phyloP scores from a whole-genome alignment of 2,329 filamentous ascomycete genomes.

The Diaporthe citrichinensis region DNA sequence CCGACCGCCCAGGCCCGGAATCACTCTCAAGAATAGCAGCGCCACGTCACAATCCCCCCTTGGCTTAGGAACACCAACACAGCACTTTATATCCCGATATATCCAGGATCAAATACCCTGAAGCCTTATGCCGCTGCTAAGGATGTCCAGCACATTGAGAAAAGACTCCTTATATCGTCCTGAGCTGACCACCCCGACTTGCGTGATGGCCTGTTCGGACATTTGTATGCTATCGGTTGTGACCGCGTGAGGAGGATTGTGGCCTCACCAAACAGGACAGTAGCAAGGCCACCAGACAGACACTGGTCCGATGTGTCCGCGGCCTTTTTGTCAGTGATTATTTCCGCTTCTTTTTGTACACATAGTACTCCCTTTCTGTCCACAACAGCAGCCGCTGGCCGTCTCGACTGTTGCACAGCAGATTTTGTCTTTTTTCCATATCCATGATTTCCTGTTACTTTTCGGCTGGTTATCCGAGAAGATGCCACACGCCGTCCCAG shows the following conservation, averaged over 20 bases:
- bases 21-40: constrained; percentile 15
- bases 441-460: not conserved
- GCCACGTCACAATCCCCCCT: not conserved
- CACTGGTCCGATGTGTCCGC: not conserved
- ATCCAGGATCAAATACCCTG: not conserved
- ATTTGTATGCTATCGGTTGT: not conserved
- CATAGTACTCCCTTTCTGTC: not conserved
- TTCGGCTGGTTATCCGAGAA: constrained; percentile 17
- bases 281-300: not conserved
- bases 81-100: not conserved
- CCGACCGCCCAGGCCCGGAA: constrained; percentile 1
- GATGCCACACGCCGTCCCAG: constrained; percentile 29
- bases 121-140: too few relatives aligned
- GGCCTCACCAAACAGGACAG: not conserved
- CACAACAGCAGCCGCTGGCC: constrained; percentile 5
- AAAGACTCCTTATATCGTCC: not conserved
- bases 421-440: not conserved
- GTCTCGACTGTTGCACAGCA: not conserved
- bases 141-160: not conserved
- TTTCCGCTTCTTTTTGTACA: not conserved
- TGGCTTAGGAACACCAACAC: not conserved
- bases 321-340: not conserved
- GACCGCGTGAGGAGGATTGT: constrained; percentile 24
- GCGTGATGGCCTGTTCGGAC: not conserved
- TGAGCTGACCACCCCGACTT: not conserved